Evolutionary conservation across 305 asterid species (phyloP).

Genomic region (Fraxinus dipetala): DNA sequence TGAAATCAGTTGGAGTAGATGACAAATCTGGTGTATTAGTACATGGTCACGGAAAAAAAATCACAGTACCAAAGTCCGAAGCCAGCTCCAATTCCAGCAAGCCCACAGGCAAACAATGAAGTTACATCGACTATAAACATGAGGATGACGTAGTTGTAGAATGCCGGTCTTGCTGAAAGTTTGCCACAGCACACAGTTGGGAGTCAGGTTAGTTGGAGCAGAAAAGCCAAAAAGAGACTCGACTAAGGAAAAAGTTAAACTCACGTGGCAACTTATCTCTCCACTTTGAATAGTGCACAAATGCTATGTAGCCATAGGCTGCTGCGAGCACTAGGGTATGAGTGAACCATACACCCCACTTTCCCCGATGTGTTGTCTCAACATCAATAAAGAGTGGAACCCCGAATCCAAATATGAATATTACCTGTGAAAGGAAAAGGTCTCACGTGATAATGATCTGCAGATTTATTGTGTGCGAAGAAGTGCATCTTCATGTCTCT

Average conservation of each 20-base stretch:
- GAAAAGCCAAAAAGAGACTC: background rate
- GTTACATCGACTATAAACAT: conserved; percentile 51
- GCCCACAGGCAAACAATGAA: conserved; percentile 56
- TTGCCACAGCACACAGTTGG: conserved; percentile 2
- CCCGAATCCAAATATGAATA: conserved; percentile 69
- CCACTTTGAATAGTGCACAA: conserved; percentile 90
- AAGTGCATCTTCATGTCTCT: background rate
- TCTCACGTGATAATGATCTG: background rate
- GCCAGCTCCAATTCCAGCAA: conserved; percentile 61
- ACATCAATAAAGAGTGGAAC: conserved; percentile 58
- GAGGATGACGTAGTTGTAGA: conserved; percentile 74
- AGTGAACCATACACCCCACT: conserved; percentile 60
- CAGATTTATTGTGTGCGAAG: background rate
- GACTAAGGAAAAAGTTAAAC: conserved; percentile 23
- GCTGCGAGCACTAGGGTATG: conserved; percentile 55
- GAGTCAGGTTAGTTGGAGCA: conserved; percentile 13
- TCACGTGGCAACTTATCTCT: conserved; percentile 88
- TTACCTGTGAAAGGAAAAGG: conserved; percentile 46
- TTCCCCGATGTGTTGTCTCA: conserved; percentile 53
- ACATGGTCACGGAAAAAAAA: background rate
- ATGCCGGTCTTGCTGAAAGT: conserved; percentile 75
- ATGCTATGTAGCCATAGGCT: conserved; percentile 68
- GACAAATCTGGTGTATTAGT: background rate
- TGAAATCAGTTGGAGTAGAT: conserved; percentile 4
- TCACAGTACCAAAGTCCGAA: conserved; percentile 63